Evolutionary conservation across 2,329 filamentous ascomycete species (phyloP), one percentile per base, ranked within the genome.

Genomic region (Scedosporium aurantiacum): DNA sequence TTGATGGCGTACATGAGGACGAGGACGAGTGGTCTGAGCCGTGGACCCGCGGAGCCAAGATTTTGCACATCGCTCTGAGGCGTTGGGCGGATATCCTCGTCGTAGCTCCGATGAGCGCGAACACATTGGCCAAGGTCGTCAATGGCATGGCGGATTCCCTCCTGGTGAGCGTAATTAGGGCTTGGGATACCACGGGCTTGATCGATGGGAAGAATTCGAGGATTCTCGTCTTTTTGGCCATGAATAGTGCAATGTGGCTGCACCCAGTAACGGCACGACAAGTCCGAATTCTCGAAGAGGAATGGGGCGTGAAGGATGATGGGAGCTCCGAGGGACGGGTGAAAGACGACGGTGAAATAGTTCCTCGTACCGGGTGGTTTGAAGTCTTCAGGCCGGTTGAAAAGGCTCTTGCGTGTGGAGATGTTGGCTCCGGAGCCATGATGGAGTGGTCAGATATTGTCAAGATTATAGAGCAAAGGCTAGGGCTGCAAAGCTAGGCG

Each of bases 231-330:
- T 89, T 89, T 2, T 86, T 87, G 1, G 86, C 88, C 32, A 96
- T 96, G 90, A 96, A 97, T 71, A 91, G 85, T 25, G 85, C 87
- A 3, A 96, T 96, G 92, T 96, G 89, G 88, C 78, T 80, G 61
- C 91, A 97, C 70, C 92, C 91, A 1, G 77, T 96, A 55, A 96
- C 92, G 1, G 79, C 75, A 58, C 84, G 82, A 64, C 90, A 96
- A 65, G 74, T 96, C 43, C 75, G 75, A 47, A 76, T 88, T 0
- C 75, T 97, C 56, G 81, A 86, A 64, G 81, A 88, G 57, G 88
- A 91, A 62, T 96, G 91, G 91, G 87, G 86, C 5, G 75, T 73
- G 1, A 66, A 72, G 21, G 69, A 71, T 23, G 70, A 74, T 54
- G 52, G 23, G 37, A 57, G 41, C 23, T 27, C 23, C 5, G 50